Evolutionary conservation across 352 stramenopile species (phyloP).

Genomic region (Thraustotheca clavata): DNA sequence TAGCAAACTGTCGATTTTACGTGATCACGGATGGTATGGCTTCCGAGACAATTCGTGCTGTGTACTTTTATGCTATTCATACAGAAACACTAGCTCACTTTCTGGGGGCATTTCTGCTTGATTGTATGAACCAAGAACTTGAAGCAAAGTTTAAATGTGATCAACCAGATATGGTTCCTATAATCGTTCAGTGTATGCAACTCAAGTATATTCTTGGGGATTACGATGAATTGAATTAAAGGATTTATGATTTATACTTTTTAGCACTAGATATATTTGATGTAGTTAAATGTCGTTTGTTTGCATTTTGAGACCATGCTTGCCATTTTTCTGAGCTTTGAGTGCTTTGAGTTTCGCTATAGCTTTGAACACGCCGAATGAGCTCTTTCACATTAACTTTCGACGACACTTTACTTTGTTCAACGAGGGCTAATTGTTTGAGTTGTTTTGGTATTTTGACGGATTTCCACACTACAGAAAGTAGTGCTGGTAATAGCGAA

Average conservation of each 20-base stretch:
- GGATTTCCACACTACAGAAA: no score
- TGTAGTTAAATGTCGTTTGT: no score
- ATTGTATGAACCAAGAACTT: conserved; percentile 59
- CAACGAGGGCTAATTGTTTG: no score
- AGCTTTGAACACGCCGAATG: no score
- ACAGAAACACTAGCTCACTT: neutral
- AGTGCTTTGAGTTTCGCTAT: no score
- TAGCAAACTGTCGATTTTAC: conserved; percentile 40
- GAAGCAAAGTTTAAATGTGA: conserved; percentile 50
- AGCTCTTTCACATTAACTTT: no score
- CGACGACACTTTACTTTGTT: no score
- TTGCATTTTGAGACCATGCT: no score
- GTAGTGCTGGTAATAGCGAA: neutral
- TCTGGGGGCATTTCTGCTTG: conserved; percentile 58
- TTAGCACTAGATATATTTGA: no score
- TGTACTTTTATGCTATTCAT: conserved; percentile 46
- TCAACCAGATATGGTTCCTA: conserved; percentile 44
- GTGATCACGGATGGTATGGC: conserved; percentile 43
- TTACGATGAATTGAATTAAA: conserved; percentile 25
- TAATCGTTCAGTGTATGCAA: conserved; percentile 59
- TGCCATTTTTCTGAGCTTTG: neutral
- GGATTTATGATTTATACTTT: no score
- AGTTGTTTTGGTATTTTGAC: no score
- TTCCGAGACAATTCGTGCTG: conserved; percentile 30
- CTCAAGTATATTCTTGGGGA: conserved; percentile 66